Conservation (phyloP, 2,329 filamentous ascomycete species). For the Pseudogymnoascus sp. region DNA sequence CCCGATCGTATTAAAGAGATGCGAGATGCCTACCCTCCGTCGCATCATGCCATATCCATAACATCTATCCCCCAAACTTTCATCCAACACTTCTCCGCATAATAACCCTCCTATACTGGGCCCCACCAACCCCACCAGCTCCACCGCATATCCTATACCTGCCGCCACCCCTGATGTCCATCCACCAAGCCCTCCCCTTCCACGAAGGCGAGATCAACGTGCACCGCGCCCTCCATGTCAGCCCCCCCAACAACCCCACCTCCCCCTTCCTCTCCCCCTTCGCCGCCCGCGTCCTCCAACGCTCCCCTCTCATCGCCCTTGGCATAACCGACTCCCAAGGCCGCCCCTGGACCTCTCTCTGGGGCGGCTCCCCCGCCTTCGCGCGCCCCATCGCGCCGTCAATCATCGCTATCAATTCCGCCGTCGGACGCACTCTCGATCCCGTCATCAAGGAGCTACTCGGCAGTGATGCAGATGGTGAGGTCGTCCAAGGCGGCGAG, state of each 20-base stretch:
- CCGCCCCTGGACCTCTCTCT: slow-evolving; percentile 69
- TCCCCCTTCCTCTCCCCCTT: slow-evolving; percentile 52
- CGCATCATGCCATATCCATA: too few species aligned
- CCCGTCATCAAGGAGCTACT: slow-evolving; percentile 63
- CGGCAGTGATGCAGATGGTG: slow-evolving; percentile 40
- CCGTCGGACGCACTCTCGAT: slow-evolving; percentile 56
- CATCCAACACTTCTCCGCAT: too few species aligned
- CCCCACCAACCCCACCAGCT: too few species aligned
- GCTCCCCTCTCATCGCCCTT: slow-evolving; percentile 62
- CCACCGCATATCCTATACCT: too few species aligned
- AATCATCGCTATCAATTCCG: slow-evolving; percentile 56
- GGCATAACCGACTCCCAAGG: slow-evolving; percentile 61
- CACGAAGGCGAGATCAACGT: slow-evolving; percentile 62
- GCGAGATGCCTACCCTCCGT: too few species aligned
- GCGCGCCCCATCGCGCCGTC: slow-evolving; percentile 53
- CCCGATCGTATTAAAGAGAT: too few species aligned
- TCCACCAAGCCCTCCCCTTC: background rate
- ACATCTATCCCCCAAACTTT: too few species aligned
- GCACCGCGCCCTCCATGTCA: slow-evolving; percentile 54
- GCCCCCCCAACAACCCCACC: slow-evolving; percentile 64
- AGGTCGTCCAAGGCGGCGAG: slow-evolving; percentile 30
- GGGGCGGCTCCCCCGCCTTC: slow-evolving; percentile 69
- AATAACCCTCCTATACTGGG: too few species aligned
- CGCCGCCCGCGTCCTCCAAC: slow-evolving; percentile 53
- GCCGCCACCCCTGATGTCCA: too few species aligned